phyloP scores from a whole-genome alignment of 345 rosid species.

The Eucalyptus curtisii region DNA sequence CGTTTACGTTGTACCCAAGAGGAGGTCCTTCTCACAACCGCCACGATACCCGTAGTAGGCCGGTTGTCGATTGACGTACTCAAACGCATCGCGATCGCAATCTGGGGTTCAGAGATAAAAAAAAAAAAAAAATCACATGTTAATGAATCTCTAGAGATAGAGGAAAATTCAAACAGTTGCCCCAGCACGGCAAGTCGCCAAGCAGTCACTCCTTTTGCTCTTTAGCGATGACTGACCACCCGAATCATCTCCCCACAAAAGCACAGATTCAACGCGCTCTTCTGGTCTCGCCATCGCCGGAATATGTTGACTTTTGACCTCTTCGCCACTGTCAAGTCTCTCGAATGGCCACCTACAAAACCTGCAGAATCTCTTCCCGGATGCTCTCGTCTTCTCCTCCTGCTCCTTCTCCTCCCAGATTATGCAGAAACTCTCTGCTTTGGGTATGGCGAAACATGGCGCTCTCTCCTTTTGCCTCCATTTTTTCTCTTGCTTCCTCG shows the following conservation, averaged over 20 bases:
- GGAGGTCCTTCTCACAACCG: background rate
- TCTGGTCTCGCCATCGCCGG: background rate
- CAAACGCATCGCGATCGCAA: background rate
- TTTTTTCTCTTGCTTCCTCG: background rate
- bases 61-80: background rate
- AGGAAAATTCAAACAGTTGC: background rate
- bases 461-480: background rate
- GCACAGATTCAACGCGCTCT: background rate
- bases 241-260: background rate
- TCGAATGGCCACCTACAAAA: background rate
- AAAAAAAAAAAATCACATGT: fast-evolving
- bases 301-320: background rate
- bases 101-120: background rate
- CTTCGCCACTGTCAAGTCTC: background rate
- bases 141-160: background rate
- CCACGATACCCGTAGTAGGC: background rate
- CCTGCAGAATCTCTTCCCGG: background rate
- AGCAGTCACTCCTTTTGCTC: background rate
- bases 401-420: background rate
- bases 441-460: background rate
- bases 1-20: background rate
- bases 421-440: background rate
- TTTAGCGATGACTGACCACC: background rate
- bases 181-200: background rate
- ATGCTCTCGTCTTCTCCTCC: background rate